A percentile compares a stretch with the other conserved stretches of the same genome.
Evolutionary conservation across 2,329 filamentous ascomycete genomes (phyloP).

Genomic region (Colletotrichum eleusines): DNA sequence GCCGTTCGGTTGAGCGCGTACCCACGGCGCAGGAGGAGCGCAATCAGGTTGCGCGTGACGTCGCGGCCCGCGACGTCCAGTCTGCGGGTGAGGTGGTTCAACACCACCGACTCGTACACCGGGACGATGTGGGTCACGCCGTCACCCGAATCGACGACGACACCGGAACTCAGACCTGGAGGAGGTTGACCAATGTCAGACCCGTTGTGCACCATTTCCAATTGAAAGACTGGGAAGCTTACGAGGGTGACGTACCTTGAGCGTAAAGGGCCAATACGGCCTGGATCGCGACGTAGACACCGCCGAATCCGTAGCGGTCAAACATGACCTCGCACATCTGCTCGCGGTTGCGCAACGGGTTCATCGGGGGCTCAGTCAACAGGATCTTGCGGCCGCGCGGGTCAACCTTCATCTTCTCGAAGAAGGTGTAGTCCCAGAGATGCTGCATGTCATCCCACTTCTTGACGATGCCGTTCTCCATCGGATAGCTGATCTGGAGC

Average conservation of each 20-base stretch:
- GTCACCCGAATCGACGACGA: slow-evolving; percentile 98
- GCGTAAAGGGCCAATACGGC: slow-evolving; percentile 96
- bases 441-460: slow-evolving; percentile 99
- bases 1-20: slow-evolving; percentile 98
- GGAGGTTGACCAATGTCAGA: slow-evolving; percentile 19
- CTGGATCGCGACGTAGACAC: slow-evolving; percentile 98
- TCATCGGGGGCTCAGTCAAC: slow-evolving; percentile 97
- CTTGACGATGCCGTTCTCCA: slow-evolving; percentile 99
- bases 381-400: slow-evolving; percentile 95
- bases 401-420: slow-evolving; percentile 95
- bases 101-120: slow-evolving; percentile 96
- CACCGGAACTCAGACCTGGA: slow-evolving; percentile 85
- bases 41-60: slow-evolving; percentile 98
- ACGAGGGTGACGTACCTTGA: slow-evolving; percentile 73
- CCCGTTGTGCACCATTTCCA: neutral
- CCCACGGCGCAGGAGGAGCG: slow-evolving; percentile 89
- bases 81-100: slow-evolving; percentile 94
- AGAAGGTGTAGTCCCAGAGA: slow-evolving; percentile 99
- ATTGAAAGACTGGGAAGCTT: neutral
- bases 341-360: slow-evolving; percentile 95
- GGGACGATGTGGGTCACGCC: slow-evolving; percentile 99
- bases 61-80: slow-evolving; percentile 96
- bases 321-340: slow-evolving; percentile 99
- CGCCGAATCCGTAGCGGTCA: slow-evolving; percentile 94
- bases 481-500: slow-evolving; percentile 98